phyloP scores from a whole-genome alignment of 2,329 filamentous ascomycete species.

The Leptographium lundbergii region DNA sequence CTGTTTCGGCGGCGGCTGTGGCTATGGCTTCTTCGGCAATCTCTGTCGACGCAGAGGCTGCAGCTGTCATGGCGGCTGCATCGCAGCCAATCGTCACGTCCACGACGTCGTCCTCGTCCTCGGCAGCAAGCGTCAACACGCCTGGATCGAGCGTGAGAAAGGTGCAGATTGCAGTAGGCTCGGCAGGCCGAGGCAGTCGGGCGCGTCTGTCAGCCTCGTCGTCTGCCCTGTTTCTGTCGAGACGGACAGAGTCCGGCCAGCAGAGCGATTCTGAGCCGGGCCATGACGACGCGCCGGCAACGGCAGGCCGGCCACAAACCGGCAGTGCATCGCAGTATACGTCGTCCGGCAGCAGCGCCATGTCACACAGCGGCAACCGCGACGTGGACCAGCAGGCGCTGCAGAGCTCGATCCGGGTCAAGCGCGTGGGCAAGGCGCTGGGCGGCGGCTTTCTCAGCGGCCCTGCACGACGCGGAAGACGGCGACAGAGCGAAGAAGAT shows the following conservation, averaged over 20 bases:
- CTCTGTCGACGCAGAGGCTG: not conserved
- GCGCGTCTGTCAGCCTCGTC: conserved; percentile 24
- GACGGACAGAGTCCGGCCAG: conserved; percentile 12
- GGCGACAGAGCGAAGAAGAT: conserved; percentile 55
- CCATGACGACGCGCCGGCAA: conserved; percentile 34
- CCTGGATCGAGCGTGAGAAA: conserved; percentile 38
- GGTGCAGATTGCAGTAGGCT: conserved; percentile 41
- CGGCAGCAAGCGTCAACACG: conserved; percentile 31
- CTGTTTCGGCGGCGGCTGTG: not conserved
- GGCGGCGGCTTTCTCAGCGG: conserved; percentile 67
- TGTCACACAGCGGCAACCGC: conserved; percentile 3
- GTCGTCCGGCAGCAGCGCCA: conserved; percentile 27
- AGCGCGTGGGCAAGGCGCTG: conserved; percentile 59
- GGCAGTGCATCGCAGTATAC: conserved; percentile 41
- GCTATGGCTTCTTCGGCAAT: not conserved
- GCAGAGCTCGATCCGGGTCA: conserved; percentile 65
- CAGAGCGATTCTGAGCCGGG: conserved; percentile 37
- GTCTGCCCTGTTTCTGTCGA: conserved; percentile 20
- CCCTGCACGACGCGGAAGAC: conserved; percentile 62
- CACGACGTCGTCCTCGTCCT: not conserved
- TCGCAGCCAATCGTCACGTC: conserved; percentile 6
- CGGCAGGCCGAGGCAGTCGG: conserved; percentile 26
- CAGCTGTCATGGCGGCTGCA: not conserved
- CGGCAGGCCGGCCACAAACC: conserved; percentile 31
- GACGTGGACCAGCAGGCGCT: conserved; percentile 39